A percentile compares a stretch with the other conserved stretches of the same genome.
Conservation (phyloP, 139 green algal genomes). For the Coelastrella sp. region DNA sequence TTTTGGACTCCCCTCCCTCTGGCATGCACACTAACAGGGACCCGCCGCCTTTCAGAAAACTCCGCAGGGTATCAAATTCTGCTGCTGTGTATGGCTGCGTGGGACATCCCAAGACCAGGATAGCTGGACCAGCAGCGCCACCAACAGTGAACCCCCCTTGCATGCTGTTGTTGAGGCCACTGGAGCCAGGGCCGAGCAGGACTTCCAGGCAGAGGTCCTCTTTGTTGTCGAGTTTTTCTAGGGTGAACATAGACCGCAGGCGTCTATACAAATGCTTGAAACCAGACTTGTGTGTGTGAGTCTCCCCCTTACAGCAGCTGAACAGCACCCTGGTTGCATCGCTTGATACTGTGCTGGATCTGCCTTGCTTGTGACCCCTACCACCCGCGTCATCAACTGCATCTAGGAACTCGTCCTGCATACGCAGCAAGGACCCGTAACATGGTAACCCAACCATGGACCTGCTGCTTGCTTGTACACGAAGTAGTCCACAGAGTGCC, state of each 20-base stretch:
- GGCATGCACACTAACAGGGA: conserved; percentile 73
- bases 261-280: conserved; percentile 82
- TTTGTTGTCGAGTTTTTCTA: conserved; percentile 63
- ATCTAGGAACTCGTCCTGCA: conserved; percentile 11
- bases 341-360: not conserved
- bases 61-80: conserved; percentile 75
- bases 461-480: too few relatives aligned
- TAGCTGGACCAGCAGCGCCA: conserved; percentile 46
- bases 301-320: conserved; percentile 73
- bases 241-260: conserved; percentile 62
- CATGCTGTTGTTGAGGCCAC: conserved; percentile 30
- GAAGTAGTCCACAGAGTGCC: too few relatives aligned
- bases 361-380: not conserved
- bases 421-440: too few relatives aligned
- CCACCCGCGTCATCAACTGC: not conserved
- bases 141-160: not conserved
- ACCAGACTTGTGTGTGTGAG: conserved; percentile 69
- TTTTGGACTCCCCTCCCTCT: conserved; percentile 73
- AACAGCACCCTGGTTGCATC: conserved; percentile 62
- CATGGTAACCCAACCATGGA: too few relatives aligned
- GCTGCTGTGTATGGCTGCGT: conserved; percentile 70
- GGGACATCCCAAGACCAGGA: conserved; percentile 82
- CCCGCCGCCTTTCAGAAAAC: conserved; percentile 74
- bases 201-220: conserved; percentile 50
- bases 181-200: conserved; percentile 28